Conservation (phyloP, 2,329 filamentous ascomycete genomes). For the Ustilaginoidea virens region DNA sequence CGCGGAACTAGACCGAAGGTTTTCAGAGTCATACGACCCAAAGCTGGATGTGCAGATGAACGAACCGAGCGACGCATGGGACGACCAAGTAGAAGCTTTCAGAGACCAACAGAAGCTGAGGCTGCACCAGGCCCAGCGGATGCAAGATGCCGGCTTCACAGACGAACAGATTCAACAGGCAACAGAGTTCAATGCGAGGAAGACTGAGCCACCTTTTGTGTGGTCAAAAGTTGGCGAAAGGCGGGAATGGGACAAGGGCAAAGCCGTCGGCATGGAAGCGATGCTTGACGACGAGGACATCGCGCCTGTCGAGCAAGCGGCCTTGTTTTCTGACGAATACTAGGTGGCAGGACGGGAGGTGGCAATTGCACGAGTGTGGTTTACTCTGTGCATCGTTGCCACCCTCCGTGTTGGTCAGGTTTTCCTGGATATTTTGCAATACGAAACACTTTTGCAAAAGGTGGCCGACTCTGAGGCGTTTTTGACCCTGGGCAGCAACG, state of each 20-base stretch:
- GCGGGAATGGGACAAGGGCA: conserved; percentile 45
- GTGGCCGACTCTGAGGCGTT: no score
- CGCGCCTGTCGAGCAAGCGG: conserved; percentile 1
- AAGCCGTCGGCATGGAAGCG: conserved; percentile 13
- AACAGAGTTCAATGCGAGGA: conserved; percentile 45
- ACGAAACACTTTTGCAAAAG: no score
- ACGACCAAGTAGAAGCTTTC: conserved; percentile 60
- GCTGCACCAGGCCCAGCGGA: conserved; percentile 56
- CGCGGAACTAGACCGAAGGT: conserved; percentile 66
- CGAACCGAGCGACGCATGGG: conserved; percentile 53
- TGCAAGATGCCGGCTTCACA: conserved; percentile 65
- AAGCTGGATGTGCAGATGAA: conserved; percentile 39
- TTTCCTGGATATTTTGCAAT: no score
- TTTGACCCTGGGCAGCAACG: no score
- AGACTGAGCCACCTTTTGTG: conserved; percentile 44
- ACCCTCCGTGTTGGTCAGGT: not conserved
- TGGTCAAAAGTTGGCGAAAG: conserved; percentile 58
- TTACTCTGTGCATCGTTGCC: not conserved
- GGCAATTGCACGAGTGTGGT: no score
- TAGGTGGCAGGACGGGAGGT: no score
- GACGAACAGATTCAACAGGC: conserved; percentile 49
- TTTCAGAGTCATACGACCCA: conserved; percentile 50
- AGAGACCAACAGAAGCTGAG: conserved; percentile 69
- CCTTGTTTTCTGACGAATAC: conserved; percentile 6
- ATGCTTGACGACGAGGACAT: conserved; percentile 3